Conservation (phyloP, 768 basidiomycete genomes). For the Lactarius evosmus region DNA sequence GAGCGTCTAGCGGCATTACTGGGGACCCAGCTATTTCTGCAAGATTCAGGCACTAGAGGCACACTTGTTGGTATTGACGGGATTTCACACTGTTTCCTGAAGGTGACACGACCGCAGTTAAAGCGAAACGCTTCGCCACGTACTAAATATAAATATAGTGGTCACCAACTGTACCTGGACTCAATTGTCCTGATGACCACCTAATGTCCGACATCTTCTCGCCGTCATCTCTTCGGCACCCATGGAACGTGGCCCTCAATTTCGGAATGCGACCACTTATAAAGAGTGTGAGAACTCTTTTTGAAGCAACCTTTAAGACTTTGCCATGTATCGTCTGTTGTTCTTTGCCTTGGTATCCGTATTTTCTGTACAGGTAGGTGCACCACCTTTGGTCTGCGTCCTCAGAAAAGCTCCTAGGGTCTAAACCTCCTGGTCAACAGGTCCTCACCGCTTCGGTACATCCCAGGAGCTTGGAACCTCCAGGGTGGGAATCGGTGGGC, state of each 20-base stretch:
- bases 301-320: not conserved
- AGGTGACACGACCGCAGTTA: no score
- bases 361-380: not conserved
- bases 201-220: not conserved
- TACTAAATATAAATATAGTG: no score
- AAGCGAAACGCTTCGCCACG: no score
- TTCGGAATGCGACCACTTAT: not conserved
- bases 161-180: not conserved
- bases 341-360: not conserved
- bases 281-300: not conserved
- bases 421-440: not conserved
- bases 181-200: not conserved
- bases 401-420: not conserved
- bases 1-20: not conserved
- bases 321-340: not conserved
- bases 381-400: not conserved
- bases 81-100: not conserved
- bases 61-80: not conserved
- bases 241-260: constrained; percentile 1
- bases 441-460: not conserved
- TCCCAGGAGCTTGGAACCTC: not conserved
- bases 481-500: not conserved
- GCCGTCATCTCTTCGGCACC: not conserved
- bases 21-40: not conserved
- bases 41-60: not conserved